These are phyloP conservation scores for Camellia sinensis DNA, from an alignment of 148 eudicot genomes.

Conservation along the genomic window DNA sequence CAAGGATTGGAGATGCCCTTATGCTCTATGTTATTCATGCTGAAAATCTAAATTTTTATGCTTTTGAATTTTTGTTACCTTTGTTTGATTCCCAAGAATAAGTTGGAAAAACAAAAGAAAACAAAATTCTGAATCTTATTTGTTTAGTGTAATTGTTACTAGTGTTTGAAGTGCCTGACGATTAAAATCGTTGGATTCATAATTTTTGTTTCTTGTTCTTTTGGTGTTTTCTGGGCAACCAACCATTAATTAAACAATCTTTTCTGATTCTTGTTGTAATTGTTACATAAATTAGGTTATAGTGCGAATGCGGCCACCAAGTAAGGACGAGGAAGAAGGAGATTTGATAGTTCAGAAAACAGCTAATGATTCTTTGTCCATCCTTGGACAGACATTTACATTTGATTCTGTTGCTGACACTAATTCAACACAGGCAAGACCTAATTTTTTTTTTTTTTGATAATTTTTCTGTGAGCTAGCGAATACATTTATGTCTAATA, in stretches of 20 bases:
- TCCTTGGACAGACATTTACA: conserved; percentile 69
- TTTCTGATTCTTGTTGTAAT: neutral
- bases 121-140: neutral
- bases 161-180: neutral
- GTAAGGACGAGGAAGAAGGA: conserved; percentile 67
- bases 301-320: conserved; percentile 82
- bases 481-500: neutral
- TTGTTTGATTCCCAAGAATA: conserved; percentile 1
- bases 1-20: neutral
- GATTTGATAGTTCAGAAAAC: conserved; percentile 69
- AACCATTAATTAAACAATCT: neutral
- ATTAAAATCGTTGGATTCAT: neutral
- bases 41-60: neutral
- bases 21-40: conserved; percentile 6
- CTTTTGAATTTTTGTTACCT: neutral
- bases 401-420: conserved; percentile 86
- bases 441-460: neutral
- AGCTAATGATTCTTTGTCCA: conserved; percentile 68
- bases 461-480: conserved; percentile 4
- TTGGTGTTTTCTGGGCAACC: neutral
- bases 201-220: neutral
- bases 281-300: conserved; percentile 42
- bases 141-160: neutral
- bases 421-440: conserved; percentile 80
- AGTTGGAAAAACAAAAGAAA: neutral